Percentiles rank a stretch among this genome's conserved stretches.
Conservation (phyloP, 2,329 filamentous ascomycete species). For the Exophiala sp. region DNA sequence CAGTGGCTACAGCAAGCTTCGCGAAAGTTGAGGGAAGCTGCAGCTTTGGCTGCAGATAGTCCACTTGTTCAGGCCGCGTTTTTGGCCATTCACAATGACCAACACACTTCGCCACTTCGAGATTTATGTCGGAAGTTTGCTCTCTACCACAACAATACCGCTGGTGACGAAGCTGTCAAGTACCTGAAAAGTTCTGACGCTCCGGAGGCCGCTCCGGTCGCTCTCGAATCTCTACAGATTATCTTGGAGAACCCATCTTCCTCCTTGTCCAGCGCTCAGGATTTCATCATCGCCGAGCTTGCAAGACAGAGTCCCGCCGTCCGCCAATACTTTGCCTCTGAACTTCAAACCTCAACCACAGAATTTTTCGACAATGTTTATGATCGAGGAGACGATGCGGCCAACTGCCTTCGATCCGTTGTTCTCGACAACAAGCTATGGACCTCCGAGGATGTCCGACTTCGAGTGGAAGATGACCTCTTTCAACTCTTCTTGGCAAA, state of each 20-base stretch:
- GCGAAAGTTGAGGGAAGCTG: constrained; percentile 48
- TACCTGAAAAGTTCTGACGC: constrained; percentile 44
- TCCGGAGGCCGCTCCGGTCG: constrained; percentile 39
- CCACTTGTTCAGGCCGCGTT: constrained; percentile 45
- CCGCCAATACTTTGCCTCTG: constrained; percentile 41
- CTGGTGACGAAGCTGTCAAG: constrained; percentile 43
- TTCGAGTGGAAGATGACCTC: constrained; percentile 46
- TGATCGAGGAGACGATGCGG: constrained; percentile 45
- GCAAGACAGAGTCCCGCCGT: constrained; percentile 43
- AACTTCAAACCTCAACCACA: constrained; percentile 43
- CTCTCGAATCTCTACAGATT: constrained; percentile 43
- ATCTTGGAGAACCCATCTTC: constrained; percentile 38
- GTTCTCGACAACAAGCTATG: constrained; percentile 46
- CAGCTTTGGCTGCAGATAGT: constrained; percentile 45
- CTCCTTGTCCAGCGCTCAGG: constrained; percentile 40
- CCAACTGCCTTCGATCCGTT: constrained; percentile 46
- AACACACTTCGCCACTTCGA: constrained; percentile 35
- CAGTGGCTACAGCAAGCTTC: constrained; percentile 40
- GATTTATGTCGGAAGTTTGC: constrained; percentile 44
- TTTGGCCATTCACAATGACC: constrained; percentile 40
- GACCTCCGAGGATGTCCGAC: constrained; percentile 39
- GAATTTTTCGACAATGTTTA: constrained; percentile 49
- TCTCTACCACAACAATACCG: constrained; percentile 39
- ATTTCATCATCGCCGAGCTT: constrained; percentile 47
- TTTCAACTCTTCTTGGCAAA: constrained; percentile 72